Evolutionary conservation across 2,329 filamentous ascomycete genomes (phyloP).

Genomic region (Didymella exigua): DNA sequence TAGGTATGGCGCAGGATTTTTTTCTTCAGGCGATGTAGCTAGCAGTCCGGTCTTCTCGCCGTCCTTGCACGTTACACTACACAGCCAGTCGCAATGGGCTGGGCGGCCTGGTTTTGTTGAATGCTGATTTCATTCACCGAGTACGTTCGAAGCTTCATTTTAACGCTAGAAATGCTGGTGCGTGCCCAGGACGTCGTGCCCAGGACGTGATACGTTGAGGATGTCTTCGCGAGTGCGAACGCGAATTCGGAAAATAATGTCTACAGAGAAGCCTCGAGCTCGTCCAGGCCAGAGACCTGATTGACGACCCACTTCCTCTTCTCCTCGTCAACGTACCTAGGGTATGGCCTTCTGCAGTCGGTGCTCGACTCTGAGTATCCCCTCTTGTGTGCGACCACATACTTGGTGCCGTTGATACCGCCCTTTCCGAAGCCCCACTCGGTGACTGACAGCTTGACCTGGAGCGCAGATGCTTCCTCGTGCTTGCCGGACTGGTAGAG

Average conservation of each 20-base stretch:
- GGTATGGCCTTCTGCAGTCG: conserved; percentile 62
- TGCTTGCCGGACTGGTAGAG: conserved; percentile 56
- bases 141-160: background rate
- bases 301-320: conserved; percentile 55
- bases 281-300: conserved; percentile 42
- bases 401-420: conserved; percentile 67
- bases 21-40: background rate
- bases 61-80: background rate
- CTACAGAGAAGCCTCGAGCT: conserved; percentile 36
- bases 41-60: conserved; percentile 2
- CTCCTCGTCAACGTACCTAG: conserved; percentile 53
- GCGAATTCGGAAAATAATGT: background rate
- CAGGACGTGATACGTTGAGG: no score
- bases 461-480: conserved; percentile 56
- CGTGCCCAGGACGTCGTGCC: background rate
- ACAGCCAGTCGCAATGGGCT: background rate
- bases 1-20: background rate
- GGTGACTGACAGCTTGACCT: conserved; percentile 58
- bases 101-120: background rate
- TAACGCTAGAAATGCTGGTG: background rate
- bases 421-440: conserved; percentile 64
- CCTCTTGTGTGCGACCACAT: conserved; percentile 60
- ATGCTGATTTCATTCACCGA: background rate
- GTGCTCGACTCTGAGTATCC: conserved; percentile 60
- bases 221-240: background rate